Percentiles rank a stretch among this genome's conserved stretches.
Evolutionary conservation across 2,329 filamentous ascomycete genomes (phyloP).

Genomic region (Aspergillus niger): DNA sequence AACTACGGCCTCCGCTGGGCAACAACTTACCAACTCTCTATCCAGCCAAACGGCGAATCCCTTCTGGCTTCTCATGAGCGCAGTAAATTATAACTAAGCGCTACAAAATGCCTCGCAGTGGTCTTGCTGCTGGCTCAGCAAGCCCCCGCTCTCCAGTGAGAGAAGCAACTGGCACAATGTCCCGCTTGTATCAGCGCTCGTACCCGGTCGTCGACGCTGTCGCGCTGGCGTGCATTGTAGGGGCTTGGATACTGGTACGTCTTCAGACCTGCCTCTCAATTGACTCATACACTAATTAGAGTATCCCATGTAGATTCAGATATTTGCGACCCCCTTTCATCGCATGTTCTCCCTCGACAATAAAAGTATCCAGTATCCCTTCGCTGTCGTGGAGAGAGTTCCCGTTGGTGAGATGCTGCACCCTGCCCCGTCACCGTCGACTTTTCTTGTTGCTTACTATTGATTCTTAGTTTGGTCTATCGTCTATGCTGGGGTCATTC

Average conservation of each 20-base stretch:
- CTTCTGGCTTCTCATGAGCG: constrained; percentile 12
- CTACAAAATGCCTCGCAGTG: constrained; percentile 32
- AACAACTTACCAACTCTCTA: background rate
- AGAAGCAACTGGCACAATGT: constrained; percentile 50
- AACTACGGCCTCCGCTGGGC: background rate
- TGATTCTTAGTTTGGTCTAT: constrained; percentile 63
- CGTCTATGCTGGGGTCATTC: constrained; percentile 73
- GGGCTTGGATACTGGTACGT: constrained; percentile 55
- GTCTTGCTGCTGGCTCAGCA: constrained; percentile 27
- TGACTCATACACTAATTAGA: background rate
- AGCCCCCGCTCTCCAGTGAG: constrained; percentile 27
- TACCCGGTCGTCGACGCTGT: constrained; percentile 88
- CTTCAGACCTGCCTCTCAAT: constrained; percentile 3
- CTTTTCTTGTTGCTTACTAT: constrained; percentile 9
- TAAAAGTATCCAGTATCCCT: constrained; percentile 79
- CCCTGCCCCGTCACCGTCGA: constrained; percentile 18
- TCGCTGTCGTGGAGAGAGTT: constrained; percentile 81
- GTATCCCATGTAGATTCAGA: constrained; percentile 55
- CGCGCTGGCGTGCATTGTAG: constrained; percentile 70
- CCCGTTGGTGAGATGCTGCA: constrained; percentile 62
- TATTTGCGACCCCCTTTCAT: constrained; percentile 82
- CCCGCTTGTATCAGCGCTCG: constrained; percentile 64
- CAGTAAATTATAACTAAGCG: constrained; percentile 6
- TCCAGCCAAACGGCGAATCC: background rate
- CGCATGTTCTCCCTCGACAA: constrained; percentile 92